phyloP scores from a whole-genome alignment of 2,329 filamentous ascomycete genomes.

The Pseudogymnoascus sp. region DNA sequence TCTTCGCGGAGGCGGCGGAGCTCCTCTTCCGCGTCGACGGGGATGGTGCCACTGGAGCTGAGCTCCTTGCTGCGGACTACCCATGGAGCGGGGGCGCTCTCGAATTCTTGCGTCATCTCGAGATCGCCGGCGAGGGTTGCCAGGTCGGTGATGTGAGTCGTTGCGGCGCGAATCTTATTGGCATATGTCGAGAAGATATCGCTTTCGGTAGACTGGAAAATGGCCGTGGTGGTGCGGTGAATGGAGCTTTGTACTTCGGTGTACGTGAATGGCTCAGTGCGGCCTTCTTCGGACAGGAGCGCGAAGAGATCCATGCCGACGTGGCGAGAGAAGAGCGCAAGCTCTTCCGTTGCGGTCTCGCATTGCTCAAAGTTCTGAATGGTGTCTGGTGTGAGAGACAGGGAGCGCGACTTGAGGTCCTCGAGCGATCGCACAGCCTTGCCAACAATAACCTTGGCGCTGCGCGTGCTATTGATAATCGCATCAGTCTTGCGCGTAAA shows the following conservation, averaged over 20 bases:
- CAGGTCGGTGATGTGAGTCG: constrained; percentile 59
- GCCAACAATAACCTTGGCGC: constrained; percentile 72
- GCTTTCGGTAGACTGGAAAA: constrained; percentile 50
- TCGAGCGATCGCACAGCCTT: constrained; percentile 71
- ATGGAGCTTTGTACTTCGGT: constrained; percentile 59
- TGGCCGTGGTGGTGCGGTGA: constrained; percentile 42
- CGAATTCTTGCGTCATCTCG: constrained; percentile 69
- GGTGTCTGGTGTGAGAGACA: constrained; percentile 63
- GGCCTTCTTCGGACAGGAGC: constrained; percentile 64
- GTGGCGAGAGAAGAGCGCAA: constrained; percentile 58
- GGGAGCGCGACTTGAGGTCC: constrained; percentile 66
- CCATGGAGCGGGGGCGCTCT: constrained; percentile 72
- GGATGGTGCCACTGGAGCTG: constrained; percentile 70
- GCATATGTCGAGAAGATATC: constrained; percentile 64
- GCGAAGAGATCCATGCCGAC: constrained; percentile 57
- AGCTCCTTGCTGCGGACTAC: constrained; percentile 71
- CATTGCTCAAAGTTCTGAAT: constrained; percentile 61
- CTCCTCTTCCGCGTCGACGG: constrained; percentile 78
- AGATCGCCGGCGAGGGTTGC: constrained; percentile 62
- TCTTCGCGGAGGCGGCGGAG: constrained; percentile 72
- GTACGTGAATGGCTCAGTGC: constrained; percentile 58
- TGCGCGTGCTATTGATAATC: constrained; percentile 67
- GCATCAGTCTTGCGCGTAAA: constrained; percentile 64
- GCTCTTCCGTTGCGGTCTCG: constrained; percentile 53
- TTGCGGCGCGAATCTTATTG: constrained; percentile 57